Evolutionary conservation across 345 rosid species (phyloP), one percentile per base, ranked within the genome.

Genomic region (Salix exigua): DNA sequence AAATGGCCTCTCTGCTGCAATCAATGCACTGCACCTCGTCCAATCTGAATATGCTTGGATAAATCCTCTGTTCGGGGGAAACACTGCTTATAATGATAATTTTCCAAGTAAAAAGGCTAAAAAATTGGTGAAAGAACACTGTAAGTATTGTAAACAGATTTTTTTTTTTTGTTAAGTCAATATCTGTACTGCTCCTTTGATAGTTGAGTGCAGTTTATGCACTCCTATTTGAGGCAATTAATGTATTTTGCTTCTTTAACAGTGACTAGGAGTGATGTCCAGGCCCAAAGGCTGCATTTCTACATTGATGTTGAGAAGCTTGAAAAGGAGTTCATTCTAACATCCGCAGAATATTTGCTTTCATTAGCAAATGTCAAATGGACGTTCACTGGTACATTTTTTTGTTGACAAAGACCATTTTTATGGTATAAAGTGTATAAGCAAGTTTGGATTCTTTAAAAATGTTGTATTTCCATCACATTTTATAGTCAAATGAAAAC

Each of bases 41-140:
- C 88, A 84, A 84, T 93, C 98, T 40, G 81, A 81, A 61, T 84
- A 89, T 92, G 96, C 93, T 79, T 96, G 99, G 98, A 87, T 96
- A 85, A 93, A 89, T 83, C 89, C 88, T 50, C 77, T 76, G 66
- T 80, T 81, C 70, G 92, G 86, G 72, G 89, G 81, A 80, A 78
- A 75, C 63, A 77, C 82, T 63, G 72, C 71, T 64, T 78, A 66
- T 72, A 82, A 71, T 44, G 89, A 81, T 71, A 80, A 69, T 75
- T 86, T 87, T 89, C 96, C 93, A 4, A 87, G 77, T 81, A 95
- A 95, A 87, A 93, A 86, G 91, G 87, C 93, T 79, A 96, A 86
- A 86, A 87, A 61, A 74, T 71, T 81, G 50, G 86, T 78, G 60
- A 83, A 82, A 77, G 88, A 85, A 67, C 88, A 87, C 73, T 66